Percentiles rank a stretch among this genome's conserved stretches.
These are phyloP conservation scores for Scheffersomyces ergatensis DNA, from an alignment of 805 yeast genomes.

Conservation along the genomic window DNA sequence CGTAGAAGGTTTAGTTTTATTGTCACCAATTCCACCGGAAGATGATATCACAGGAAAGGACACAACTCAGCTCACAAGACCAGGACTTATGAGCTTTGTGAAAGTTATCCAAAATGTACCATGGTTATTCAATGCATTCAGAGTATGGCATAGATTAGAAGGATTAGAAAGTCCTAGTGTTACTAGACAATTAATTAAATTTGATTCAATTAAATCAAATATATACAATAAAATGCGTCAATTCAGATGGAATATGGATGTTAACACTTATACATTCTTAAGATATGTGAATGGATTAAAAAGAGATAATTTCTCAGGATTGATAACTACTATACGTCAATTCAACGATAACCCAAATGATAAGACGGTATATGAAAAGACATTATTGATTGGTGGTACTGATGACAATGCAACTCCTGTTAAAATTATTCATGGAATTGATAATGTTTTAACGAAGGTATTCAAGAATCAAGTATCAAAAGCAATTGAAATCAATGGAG, in stretches of 20 bases:
- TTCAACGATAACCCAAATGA: constrained; percentile 32
- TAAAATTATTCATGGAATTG: constrained; percentile 25
- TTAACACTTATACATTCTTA: constrained; percentile 52
- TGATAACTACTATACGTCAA: constrained; percentile 36
- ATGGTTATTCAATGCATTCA: constrained; percentile 48
- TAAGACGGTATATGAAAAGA: constrained; percentile 34
- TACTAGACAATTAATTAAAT: constrained; percentile 41
- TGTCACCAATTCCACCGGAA: constrained; percentile 35
- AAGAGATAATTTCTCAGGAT: constrained; percentile 42
- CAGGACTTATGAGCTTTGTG: constrained; percentile 2
- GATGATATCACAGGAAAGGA: neutral
- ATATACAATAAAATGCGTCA: constrained; percentile 50
- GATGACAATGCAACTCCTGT: constrained; percentile 58
- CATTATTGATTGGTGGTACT: constrained; percentile 58
- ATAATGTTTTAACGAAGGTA: constrained; percentile 19
- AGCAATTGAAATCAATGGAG: constrained; percentile 39
- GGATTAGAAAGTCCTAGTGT: constrained; percentile 65
- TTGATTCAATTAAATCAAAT: constrained; percentile 14
- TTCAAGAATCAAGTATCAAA: constrained; percentile 27
- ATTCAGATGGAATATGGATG: constrained; percentile 69
- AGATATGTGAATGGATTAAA: constrained; percentile 50
- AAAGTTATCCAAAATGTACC: constrained; percentile 36
- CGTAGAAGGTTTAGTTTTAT: constrained; percentile 47
- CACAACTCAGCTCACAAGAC: neutral
- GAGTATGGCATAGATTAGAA: constrained; percentile 59